These are phyloP conservation scores for Penicillium sp. DNA, from an alignment of 2,329 filamentous ascomycete genomes.

Conservation along the genomic window DNA sequence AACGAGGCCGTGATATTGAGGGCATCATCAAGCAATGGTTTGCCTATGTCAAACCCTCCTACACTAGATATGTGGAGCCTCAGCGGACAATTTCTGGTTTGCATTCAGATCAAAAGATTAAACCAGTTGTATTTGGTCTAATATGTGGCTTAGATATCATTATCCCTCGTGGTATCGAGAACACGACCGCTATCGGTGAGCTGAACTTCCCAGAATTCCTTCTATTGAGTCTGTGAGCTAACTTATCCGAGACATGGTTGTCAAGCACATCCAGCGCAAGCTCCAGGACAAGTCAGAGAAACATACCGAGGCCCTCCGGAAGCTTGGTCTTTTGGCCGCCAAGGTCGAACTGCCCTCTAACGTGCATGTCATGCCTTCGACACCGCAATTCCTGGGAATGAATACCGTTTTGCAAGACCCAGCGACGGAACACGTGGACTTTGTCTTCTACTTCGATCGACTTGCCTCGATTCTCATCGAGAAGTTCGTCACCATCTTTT, in stretches of 20 bases:
- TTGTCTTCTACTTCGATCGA: conserved; percentile 96
- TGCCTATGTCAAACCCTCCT: conserved; percentile 92
- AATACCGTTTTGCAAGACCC: conserved; percentile 87
- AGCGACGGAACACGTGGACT: conserved; percentile 78
- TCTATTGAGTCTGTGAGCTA: conserved; percentile 8
- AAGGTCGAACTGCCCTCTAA: conserved; percentile 72
- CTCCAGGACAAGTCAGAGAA: conserved; percentile 80
- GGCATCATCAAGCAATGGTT: conserved; percentile 99
- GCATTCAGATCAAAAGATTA: conserved; percentile 3
- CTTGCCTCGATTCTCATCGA: conserved; percentile 84
- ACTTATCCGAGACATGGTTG: conserved; percentile 71
- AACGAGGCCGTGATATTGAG: conserved; percentile 87
- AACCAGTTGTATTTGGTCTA: conserved; percentile 3
- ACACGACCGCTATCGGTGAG: conserved; percentile 76
- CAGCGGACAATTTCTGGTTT: conserved; percentile 81
- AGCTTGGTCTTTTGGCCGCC: conserved; percentile 71
- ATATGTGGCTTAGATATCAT: conserved; percentile 69
- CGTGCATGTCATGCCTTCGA: conserved; percentile 73
- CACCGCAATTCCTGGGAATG: conserved; percentile 81
- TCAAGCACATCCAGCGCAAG: conserved; percentile 87
- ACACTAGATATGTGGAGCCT: conserved; percentile 88
- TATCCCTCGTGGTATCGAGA: conserved; percentile 91
- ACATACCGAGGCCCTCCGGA: conserved; percentile 77
- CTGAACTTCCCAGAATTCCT: neutral
- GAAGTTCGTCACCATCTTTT: conserved; percentile 38